A percentile compares a stretch with the other conserved stretches of the same genome.
Evolutionary conservation across 2,329 filamentous ascomycete species (phyloP).

Genomic region (Thermothelomyces thermophilus): DNA sequence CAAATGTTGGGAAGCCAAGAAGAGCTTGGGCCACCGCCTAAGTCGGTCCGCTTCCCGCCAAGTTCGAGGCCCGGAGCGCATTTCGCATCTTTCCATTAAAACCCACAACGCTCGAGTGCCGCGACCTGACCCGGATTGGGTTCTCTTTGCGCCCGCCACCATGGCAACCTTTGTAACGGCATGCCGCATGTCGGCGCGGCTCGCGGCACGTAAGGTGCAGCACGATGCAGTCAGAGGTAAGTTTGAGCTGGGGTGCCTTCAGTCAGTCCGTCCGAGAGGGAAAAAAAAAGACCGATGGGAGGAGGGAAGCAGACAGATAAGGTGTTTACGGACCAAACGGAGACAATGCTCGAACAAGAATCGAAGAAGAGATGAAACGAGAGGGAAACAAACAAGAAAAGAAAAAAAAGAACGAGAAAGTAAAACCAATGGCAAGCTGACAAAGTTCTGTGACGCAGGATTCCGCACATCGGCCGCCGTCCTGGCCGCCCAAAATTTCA

Average conservation of each 20-base stretch:
- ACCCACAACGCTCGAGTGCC: constrained; percentile 8
- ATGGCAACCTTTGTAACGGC: constrained; percentile 64
- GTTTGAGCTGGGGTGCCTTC: not conserved
- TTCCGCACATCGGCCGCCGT: constrained; percentile 56
- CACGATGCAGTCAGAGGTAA: constrained; percentile 54
- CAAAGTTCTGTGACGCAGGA: constrained; percentile 38
- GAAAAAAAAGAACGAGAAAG: not conserved
- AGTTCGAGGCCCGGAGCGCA: not conserved
- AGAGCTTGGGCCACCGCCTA: constrained; percentile 11
- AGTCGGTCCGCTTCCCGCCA: constrained; percentile 7
- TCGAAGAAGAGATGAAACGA: too few species aligned
- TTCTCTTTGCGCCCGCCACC: constrained; percentile 24
- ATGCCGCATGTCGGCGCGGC: constrained; percentile 57
- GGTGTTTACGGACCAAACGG: too few species aligned
- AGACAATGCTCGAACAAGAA: too few species aligned
- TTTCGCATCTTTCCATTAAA: constrained; percentile 4
- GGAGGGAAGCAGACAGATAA: not conserved
- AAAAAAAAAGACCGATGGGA: not conserved
- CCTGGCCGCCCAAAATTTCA: constrained; percentile 77
- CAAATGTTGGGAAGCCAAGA: constrained; percentile 9
- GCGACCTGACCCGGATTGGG: constrained; percentile 14
- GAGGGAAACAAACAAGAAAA: too few species aligned
- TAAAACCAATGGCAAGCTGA: constrained; percentile 5
- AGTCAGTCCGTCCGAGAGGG: not conserved
- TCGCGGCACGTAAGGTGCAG: constrained; percentile 48